Base-by-base conservation (phyloP, 768 basidiomycete genomes). In the Lactarius quietus region DNA sequence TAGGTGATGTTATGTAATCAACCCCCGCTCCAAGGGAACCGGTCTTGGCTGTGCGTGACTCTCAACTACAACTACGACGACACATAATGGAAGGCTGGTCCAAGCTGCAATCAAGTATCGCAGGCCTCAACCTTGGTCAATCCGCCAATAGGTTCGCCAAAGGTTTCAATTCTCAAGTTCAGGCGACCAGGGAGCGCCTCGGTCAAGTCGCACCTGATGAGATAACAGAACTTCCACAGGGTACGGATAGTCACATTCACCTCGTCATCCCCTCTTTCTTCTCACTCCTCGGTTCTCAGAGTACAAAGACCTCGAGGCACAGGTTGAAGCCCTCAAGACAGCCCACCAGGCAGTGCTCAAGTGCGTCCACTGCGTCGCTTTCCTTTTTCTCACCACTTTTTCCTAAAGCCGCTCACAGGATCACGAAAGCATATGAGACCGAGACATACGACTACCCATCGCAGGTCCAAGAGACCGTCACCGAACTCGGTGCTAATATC, bases 301-400 rank as follows among this genome's bases (percentile, higher is more conserved):
- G 76, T 99, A 98, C 83, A 95, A 89, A 72, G 93, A 96, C 74
- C 86, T 99, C 69, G 97, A 99, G 77, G 82, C 88, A 54, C 89
- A 93, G 62, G 97, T 98, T 45, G 97, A 99, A 77, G 93, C 93
- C 35, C 85, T 99, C 59, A 85, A 87, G 69, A 78, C 83, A 53
- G 89, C 92, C 6, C 94, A 96, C 73, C 73, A 89, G 60, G 73
- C 83, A 3, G 67, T 98, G 57, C 82, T 95, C 77, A 97, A 89
- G 93, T 91, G 69, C 61, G 84, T 76, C 7, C 38, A 12, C 43
- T 18, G 18, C 29, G 9, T 23, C 29, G 28, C 35, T 17, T n/a
- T 53, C 57, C 28, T 51, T 28, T 38, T 55, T 63, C 36, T 43
- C 33, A 51, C 35, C 36, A 36, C 28, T 60, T 45, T 39, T 56